These are phyloP conservation scores for Penicillium nucicola DNA, from an alignment of 495 filamentous ascomycete genomes.

Conservation along the genomic window DNA sequence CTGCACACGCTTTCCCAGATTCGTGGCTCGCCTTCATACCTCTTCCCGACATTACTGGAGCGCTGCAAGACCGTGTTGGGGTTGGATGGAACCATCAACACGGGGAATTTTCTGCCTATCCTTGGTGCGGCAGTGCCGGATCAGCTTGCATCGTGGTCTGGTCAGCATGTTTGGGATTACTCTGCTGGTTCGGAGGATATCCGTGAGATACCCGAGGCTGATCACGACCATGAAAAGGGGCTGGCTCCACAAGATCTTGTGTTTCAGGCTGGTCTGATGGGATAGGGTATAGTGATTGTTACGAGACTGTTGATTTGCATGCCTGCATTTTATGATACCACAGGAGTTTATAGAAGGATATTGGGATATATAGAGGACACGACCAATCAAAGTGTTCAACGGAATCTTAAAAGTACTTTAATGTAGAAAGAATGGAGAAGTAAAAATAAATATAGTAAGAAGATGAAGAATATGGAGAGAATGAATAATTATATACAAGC, in stretches of 20 bases:
- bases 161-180: slow-evolving; percentile 16
- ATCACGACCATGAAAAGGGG: slow-evolving; percentile 4
- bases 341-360: slow-evolving; percentile 13
- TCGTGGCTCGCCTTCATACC: slow-evolving; percentile 42
- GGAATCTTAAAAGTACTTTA: too few relatives aligned
- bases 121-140: slow-evolving; percentile 13
- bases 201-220: slow-evolving; percentile 1
- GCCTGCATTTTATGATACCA: slow-evolving; percentile 13
- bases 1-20: slow-evolving; percentile 40
- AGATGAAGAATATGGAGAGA: too few relatives aligned
- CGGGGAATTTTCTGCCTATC: slow-evolving; percentile 32
- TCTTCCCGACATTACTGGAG: slow-evolving; percentile 36
- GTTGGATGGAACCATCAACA: slow-evolving; percentile 29
- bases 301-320: not conserved
- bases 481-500: too few relatives aligned
- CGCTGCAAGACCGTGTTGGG: slow-evolving; percentile 34
- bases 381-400: not conserved
- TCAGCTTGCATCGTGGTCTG: slow-evolving; percentile 14
- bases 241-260: slow-evolving; percentile 6
- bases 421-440: too few relatives aligned
- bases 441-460: too few relatives aligned
- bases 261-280: slow-evolving; percentile 7
- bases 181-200: slow-evolving; percentile 3
- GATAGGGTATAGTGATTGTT: not conserved
- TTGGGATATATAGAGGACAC: not conserved